Percentiles rank a stretch among this genome's conserved stretches.
phyloP scores from a whole-genome alignment of 345 rosid genomes.

The Stellera chamaejasme region DNA sequence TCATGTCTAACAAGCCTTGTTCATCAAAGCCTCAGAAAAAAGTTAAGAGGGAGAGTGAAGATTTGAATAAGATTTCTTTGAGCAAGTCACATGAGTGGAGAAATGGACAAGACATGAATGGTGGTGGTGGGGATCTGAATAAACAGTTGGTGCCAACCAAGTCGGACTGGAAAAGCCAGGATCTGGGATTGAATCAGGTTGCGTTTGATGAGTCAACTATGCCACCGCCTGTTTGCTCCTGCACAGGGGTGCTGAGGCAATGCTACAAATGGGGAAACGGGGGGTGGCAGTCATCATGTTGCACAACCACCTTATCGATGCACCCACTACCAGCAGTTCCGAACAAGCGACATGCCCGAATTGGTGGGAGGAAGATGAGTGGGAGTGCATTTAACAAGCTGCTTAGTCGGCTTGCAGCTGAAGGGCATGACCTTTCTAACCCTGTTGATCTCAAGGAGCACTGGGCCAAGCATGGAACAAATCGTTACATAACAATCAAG shows the following conservation, averaged over 20 bases:
- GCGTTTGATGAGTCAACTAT: conserved; percentile 74
- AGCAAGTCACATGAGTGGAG: conserved; percentile 49
- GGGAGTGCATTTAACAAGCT: conserved; percentile 90
- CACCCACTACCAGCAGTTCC: conserved; percentile 76
- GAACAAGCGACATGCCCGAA: conserved; percentile 76
- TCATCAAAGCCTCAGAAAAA: conserved; percentile 54
- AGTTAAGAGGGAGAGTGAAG: conserved; percentile 65
- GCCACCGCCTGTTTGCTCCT: conserved; percentile 86
- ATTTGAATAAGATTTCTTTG: conserved; percentile 45
- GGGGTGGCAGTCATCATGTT: conserved; percentile 94
- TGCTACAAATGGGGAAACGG: conserved; percentile 98
- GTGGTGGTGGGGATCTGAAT: conserved; percentile 30
- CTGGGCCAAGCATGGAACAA: conserved; percentile 66
- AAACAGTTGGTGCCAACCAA: conserved; percentile 37
- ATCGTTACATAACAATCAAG: conserved; percentile 45
- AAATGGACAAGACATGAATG: conserved; percentile 33
- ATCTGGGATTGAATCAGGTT: conserved; percentile 74
- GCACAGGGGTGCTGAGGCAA: conserved; percentile 73
- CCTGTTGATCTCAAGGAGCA: conserved; percentile 62
- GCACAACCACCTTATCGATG: conserved; percentile 79
- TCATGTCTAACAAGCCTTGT: conserved; percentile 39
- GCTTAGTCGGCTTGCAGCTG: conserved; percentile 78
- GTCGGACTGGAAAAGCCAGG: conserved; percentile 77
- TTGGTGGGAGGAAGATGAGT: conserved; percentile 91
- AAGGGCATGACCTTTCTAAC: conserved; percentile 55